Conservation (phyloP, 2,329 filamentous ascomycete species). For the Akanthomyces uredinophilus region DNA sequence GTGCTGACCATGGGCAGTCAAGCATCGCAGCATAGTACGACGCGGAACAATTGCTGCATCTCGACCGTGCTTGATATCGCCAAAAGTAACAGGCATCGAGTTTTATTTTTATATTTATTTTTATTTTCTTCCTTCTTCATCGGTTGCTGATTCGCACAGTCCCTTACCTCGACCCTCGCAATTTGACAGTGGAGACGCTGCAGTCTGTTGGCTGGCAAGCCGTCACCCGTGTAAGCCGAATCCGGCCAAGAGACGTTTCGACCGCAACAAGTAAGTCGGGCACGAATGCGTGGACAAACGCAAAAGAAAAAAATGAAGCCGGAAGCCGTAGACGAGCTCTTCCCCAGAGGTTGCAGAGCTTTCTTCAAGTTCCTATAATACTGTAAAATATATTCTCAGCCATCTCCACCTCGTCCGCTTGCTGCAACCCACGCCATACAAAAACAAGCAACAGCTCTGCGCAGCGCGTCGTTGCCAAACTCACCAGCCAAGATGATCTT, state of each 20-base stretch:
- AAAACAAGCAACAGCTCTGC: neutral
- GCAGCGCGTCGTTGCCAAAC: neutral
- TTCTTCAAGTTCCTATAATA: neutral
- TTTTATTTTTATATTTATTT: too few species aligned
- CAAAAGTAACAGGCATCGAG: too few species aligned
- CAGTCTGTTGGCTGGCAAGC: neutral
- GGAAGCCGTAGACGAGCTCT: neutral
- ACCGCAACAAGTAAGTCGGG: neutral
- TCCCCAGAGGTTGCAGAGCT: too few species aligned
- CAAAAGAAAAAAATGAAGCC: neutral
- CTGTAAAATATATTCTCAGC: neutral
- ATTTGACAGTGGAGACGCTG: neutral
- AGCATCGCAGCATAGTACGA: too few species aligned
- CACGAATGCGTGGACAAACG: neutral
- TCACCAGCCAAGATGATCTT: neutral
- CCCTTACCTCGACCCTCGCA: too few species aligned
- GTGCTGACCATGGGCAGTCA: too few species aligned
- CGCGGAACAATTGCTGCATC: too few species aligned
- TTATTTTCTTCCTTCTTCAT: too few species aligned
- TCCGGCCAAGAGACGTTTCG: neutral
- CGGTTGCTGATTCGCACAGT: too few species aligned
- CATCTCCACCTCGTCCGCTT: neutral
- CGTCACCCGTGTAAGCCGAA: conserved; percentile 1
- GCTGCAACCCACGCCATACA: neutral
- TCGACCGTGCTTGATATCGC: too few species aligned